Percentiles rank a stretch among this genome's conserved stretches.
Conservation (phyloP, 768 basidiomycete species). For the Cystobasidium tubakii region DNA sequence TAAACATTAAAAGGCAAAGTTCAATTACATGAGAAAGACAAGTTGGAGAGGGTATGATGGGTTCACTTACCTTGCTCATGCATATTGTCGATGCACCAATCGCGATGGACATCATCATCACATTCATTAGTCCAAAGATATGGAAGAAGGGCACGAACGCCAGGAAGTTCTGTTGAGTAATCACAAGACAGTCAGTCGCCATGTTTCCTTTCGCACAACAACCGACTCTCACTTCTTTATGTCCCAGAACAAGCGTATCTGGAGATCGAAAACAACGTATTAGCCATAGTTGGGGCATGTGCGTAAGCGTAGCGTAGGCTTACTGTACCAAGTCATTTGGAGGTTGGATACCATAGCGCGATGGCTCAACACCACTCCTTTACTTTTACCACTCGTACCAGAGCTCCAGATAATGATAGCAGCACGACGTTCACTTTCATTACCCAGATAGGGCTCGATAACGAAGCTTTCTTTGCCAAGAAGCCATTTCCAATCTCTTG, state of each 20-base stretch:
- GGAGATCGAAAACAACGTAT: not conserved
- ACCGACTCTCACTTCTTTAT: not conserved
- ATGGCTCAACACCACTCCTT: conserved; percentile 47
- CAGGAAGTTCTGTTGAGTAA: conserved; percentile 35
- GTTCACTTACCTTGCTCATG: conserved; percentile 19
- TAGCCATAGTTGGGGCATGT: no score
- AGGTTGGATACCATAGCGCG: conserved; percentile 40
- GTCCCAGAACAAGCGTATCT: not conserved
- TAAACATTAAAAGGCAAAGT: not conserved
- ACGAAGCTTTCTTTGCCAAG: conserved; percentile 38
- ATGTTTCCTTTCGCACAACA: not conserved
- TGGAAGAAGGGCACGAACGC: conserved; percentile 46
- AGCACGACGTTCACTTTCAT: conserved; percentile 40
- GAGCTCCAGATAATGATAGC: conserved; percentile 47
- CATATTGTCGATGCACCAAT: conserved; percentile 43
- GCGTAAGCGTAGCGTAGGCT: not conserved
- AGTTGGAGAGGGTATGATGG: not conserved
- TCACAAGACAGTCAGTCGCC: not conserved
- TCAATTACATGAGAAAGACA: not conserved
- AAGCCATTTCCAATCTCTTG: conserved; percentile 41
- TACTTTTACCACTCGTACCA: conserved; percentile 46
- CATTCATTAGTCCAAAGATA: conserved; percentile 43
- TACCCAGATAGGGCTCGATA: not conserved
- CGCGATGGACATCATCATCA: conserved; percentile 41
- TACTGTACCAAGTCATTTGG: conserved; percentile 42